Evolutionary conservation across 192 early-diverging fungal genomes (phyloP), one percentile per base, ranked within the genome.

Genomic region (Piromyces sp.): DNA sequence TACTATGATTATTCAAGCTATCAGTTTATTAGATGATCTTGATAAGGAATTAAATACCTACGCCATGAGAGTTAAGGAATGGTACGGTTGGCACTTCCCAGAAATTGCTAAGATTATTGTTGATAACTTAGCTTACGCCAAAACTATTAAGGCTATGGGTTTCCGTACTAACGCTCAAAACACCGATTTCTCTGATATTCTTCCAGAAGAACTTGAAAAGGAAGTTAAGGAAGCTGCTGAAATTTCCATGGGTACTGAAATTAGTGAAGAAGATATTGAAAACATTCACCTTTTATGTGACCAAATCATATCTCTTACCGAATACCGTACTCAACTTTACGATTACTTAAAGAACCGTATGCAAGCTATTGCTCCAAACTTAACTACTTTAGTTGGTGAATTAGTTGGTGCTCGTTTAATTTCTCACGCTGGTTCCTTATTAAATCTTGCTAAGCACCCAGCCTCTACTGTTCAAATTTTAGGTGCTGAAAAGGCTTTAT

Each of bases 31-130:
- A 86, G 98, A 99, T 86, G 96, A 98, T 86, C 91, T 99, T 81
- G 98, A 99, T 88, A 99, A 99, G 92, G 98, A 99, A 84, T 92
- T 99, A 87, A 99, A 99, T 91, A 98, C 96, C 40, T 98, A 95
- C 84, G 94, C 96, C 5, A 96, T 97, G 95, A 91, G 95, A 82
- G 93, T 94, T 84, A 95, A 97, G 94, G 97, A 99, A 88, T 99
- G 97, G 97, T 96, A 99, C 86, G 96, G 96, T 58, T 99, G 96
- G 96, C 97, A 99, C 86, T 99, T 99, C 93, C 97, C 97, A 78
- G 97, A 99, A 91, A 95, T 99, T 93, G 92, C 90, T 86, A 96
- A 95, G 89, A 93, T 98, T 82, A 89, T 99, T 83, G 92, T 94
- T 83, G 96, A 99, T 86, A 99, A 99, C 88, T 86, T 96, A 81